Base-by-base conservation (phyloP, 441 rosid species). In the Adansonia gregorii region DNA sequence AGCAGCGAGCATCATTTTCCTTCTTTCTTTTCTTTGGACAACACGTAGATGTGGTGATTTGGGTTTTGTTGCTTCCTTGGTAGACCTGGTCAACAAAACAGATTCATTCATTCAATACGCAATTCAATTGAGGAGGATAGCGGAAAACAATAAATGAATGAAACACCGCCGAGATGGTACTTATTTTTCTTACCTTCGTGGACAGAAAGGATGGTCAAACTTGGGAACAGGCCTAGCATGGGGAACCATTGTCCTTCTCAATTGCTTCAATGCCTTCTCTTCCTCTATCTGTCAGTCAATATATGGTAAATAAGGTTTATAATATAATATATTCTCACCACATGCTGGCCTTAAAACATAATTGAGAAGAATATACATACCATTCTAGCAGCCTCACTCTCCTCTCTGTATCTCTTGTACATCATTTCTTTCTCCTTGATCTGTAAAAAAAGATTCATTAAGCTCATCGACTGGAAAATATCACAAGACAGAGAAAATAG, bases 351-450 rank as follows among this genome's bases (percentile, higher is more conserved):
- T 10, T 10, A 39, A 31, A 46, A 0, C 22, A 60, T 0, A 31
- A 52, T 39, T 3, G 8, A 39, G 6, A 6, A n/a, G 3, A n/a
- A 3, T 19, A 2, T 56, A 2, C 72, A 49, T 90, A 94, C 99
- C 98, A 91, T 92, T 74, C 78, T 89, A 12, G 90, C 94, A 65
- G 93, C 88, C 79, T 97, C 98, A 61, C 85, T 93, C 81, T 94
- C 99, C 78, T 94, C 98, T 81, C 99, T 86, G 82, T 91, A 90
- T 88, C 99, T 90, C 85, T 97, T 97, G 78, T 93, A 93, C 78
- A 85, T 71, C 67, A 76, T 81, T 82, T 93, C 99, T 79, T 97
- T 97, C 84, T 94, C 97, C 84, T 90, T 97, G 64, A 97, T 87
- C 99, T 94, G 93, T 5, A 79, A 70, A 78, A 46, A 15, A 2